Evolutionary conservation across 768 basidiomycete genomes (phyloP), one percentile per base, ranked within the genome.

Genomic region (Paxillus involutus): DNA sequence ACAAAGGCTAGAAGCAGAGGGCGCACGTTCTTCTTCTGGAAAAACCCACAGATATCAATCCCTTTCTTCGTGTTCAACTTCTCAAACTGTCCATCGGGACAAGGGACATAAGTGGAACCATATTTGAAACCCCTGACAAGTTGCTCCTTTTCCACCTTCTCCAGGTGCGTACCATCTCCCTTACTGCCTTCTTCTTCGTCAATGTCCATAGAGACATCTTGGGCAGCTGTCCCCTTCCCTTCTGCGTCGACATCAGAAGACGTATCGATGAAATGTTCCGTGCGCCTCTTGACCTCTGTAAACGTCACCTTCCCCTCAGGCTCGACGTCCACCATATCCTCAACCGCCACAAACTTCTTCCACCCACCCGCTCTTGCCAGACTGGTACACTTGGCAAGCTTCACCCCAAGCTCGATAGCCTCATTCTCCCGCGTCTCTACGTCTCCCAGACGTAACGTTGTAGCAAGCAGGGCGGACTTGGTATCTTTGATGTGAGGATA

Each of bases 1-100:
- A 30, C 19, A 37, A 4, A 24, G 21, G 21, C 53, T 16, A 55
- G 17, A 43, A 37, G 19, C 47, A 19, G 19, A 21, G 35, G 37
- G 59, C 77, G 21, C 59, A 94, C 94, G 57, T 87, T 85, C 51
- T 80, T 79, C 24, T 65, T 68, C 4, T 74, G 78, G 68, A 97
- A 88, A 75, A 98, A 97, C 0, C 86, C 89, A 61, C 88, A 83
- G 41, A 98, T 83, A 47, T 96, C 91, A 44, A 98, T 88, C 0
- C 96, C 96, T 62, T 86, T 88, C 64, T 74, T 80, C 1, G 93
- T 90, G n/a, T 75, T 72, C 37, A 97, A 73, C 57, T 75, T 80
- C 30, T 82, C 81, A 61, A 94, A 96, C 49, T 86, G 84, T n/a
- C 85, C 91, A 48, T 92, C 91, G 2, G 91, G 89, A 70, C 88